phyloP scores from a whole-genome alignment of 2,329 filamentous ascomycete species.

The Helotiales sp. region DNA sequence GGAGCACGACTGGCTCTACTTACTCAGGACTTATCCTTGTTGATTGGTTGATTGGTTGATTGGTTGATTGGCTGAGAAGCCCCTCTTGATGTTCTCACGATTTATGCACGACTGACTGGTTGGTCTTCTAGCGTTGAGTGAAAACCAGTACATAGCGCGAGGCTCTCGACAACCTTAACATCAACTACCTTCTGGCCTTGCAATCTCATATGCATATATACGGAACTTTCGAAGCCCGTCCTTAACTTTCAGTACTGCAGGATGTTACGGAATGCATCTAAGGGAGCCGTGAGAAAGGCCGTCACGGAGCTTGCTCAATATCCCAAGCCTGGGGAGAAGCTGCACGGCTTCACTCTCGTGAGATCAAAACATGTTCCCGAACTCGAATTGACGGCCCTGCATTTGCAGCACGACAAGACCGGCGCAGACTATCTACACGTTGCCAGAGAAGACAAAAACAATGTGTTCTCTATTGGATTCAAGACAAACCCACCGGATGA shows the following conservation, averaged over 20 bases:
- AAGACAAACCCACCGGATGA: constrained; percentile 98
- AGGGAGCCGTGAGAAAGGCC: constrained; percentile 59
- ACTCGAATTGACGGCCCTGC: constrained; percentile 87
- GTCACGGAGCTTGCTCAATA: constrained; percentile 78
- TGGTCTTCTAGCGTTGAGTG: constrained; percentile 11
- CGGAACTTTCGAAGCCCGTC: background rate
- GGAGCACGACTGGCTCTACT: background rate
- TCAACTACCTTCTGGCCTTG: background rate
- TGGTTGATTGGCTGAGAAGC: constrained; percentile 23
- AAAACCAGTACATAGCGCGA: constrained; percentile 12
- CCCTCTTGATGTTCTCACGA: constrained; percentile 16
- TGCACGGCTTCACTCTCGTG: constrained; percentile 92
- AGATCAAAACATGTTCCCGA: constrained; percentile 92
- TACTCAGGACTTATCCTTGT: constrained; percentile 8
- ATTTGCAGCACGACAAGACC: constrained; percentile 92
- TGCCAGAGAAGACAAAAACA: constrained; percentile 93
- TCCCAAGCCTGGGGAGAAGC: constrained; percentile 79
- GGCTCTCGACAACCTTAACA: background rate
- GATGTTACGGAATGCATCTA: constrained; percentile 58
- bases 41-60: constrained; percentile 29
- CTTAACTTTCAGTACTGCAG: constrained; percentile 1
- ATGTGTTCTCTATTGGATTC: constrained; percentile 99
- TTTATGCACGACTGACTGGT: constrained; percentile 31
- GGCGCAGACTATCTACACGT: constrained; percentile 96
- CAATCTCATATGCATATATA: too few relatives aligned